Evolutionary conservation across 2,329 filamentous ascomycete species (phyloP).

Genomic region (Fusarium miscanthi): DNA sequence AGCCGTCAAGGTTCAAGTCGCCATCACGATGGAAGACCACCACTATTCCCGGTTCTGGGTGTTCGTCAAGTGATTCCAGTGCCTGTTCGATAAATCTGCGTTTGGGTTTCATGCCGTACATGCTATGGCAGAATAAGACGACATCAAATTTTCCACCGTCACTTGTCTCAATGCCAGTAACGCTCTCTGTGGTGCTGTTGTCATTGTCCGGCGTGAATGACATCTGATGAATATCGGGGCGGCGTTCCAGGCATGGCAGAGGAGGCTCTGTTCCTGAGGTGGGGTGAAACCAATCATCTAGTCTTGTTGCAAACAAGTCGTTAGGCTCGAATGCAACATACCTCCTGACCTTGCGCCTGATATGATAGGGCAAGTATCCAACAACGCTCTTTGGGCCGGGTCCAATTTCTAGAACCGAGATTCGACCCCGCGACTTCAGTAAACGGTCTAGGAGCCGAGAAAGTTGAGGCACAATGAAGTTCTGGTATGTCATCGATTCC

Average conservation of each 20-base stretch:
- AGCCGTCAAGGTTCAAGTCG: slow-evolving; percentile 55
- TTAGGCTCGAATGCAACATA: slow-evolving; percentile 68
- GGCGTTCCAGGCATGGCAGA: slow-evolving; percentile 55
- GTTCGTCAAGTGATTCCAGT: slow-evolving; percentile 59
- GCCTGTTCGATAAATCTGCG: slow-evolving; percentile 57
- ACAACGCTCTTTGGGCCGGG: slow-evolving; percentile 67
- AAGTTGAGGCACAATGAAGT: not conserved
- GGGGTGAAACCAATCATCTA: slow-evolving; percentile 57
- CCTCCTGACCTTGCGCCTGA: slow-evolving; percentile 57
- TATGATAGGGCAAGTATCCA: slow-evolving; percentile 56
- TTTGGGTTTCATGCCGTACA: slow-evolving; percentile 69
- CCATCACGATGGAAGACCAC: slow-evolving; percentile 65
- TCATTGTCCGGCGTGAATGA: slow-evolving; percentile 50
- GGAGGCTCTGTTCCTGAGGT: slow-evolving; percentile 39
- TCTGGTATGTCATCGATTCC: not conserved
- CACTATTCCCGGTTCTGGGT: slow-evolving; percentile 55
- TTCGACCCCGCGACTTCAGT: slow-evolving; percentile 1
- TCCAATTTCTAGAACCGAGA: slow-evolving; percentile 70
- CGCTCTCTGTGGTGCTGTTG: slow-evolving; percentile 39
- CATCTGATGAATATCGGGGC: slow-evolving; percentile 52
- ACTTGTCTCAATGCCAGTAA: not conserved
- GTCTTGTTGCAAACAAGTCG: slow-evolving; percentile 54
- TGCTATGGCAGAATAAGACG: slow-evolving; percentile 71
- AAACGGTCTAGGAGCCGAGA: not conserved
- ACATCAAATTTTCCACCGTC: slow-evolving; percentile 60